A percentile compares a stretch with the other conserved stretches of the same genome.
Conservation (phyloP, 805 yeast genomes). For the Candida sanyiensis region DNA sequence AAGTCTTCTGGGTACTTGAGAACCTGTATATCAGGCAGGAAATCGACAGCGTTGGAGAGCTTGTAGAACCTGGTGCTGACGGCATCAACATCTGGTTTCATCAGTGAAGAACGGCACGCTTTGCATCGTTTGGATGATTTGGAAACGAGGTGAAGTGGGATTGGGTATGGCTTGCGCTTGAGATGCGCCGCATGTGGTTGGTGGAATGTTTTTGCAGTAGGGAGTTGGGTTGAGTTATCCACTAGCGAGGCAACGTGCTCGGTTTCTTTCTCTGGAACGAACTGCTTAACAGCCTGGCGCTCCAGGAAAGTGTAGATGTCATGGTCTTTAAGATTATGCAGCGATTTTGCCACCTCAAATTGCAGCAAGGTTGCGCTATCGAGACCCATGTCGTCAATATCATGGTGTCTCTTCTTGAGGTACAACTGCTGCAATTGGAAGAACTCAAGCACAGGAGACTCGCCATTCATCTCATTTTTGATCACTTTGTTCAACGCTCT, state of each 20-base stretch:
- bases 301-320: neutral
- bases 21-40: conserved; percentile 17
- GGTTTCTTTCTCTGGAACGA: too few species aligned
- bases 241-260: too few species aligned
- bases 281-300: too few species aligned
- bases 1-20: conserved; percentile 4
- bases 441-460: conserved; percentile 11
- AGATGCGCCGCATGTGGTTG: too few species aligned
- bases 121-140: conserved; percentile 25
- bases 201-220: too few species aligned
- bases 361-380: conserved; percentile 11
- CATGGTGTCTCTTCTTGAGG: conserved; percentile 14
- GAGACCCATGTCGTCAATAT: conserved; percentile 10
- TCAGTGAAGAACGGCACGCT: conserved; percentile 23
- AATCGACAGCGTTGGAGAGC: conserved; percentile 24
- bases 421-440: conserved; percentile 18
- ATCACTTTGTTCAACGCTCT: conserved; percentile 15
- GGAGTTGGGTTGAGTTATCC: too few species aligned
- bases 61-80: conserved; percentile 25
- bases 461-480: conserved; percentile 6
- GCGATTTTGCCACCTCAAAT: conserved; percentile 32
- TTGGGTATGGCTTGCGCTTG: too few species aligned
- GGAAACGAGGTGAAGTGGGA: conserved; percentile 16
- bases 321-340: conserved; percentile 32
- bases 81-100: conserved; percentile 26